Evolutionary conservation across 1,284 basidiomycete species (phyloP).

Genomic region (Cutaneotrichosporon dermatis): DNA sequence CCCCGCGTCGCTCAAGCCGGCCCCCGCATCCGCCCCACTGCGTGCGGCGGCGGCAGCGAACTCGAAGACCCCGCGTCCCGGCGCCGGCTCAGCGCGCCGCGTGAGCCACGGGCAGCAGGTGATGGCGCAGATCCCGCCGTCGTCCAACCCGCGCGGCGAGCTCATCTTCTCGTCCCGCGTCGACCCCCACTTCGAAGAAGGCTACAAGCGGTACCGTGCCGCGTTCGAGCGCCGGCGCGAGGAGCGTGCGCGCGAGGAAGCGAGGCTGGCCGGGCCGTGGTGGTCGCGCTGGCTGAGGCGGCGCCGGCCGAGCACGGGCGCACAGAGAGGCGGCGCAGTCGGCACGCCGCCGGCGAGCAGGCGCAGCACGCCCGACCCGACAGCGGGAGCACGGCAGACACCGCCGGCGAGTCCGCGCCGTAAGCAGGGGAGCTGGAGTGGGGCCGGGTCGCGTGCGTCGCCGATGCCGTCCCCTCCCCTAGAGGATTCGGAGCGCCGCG

Average conservation of each 20-base stretch:
- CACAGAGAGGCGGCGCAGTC: too few species aligned
- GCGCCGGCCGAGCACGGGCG: not conserved
- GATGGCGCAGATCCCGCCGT: conserved; percentile 80
- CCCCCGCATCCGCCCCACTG: conserved; percentile 40
- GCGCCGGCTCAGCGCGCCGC: too few species aligned
- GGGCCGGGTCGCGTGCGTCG: not conserved
- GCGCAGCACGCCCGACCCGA: conserved; percentile 6
- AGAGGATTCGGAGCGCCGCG: not conserved
- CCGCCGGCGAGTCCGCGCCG: too few species aligned
- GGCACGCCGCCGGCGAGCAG: not conserved
- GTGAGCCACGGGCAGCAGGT: conserved; percentile 31
- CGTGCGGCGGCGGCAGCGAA: conserved; percentile 8
- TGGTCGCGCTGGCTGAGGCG: conserved; percentile 5
- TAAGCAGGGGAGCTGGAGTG: too few species aligned
- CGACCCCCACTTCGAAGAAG: conserved; percentile 73
- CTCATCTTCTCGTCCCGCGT: conserved; percentile 91
- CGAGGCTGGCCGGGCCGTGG: conserved; percentile 18
- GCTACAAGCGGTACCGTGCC: conserved; percentile 85
- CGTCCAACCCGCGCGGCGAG: conserved; percentile 86
- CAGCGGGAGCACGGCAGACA: too few species aligned
- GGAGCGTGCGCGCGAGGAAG: conserved; percentile 53
- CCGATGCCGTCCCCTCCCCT: not conserved
- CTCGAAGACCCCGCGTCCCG: too few species aligned
- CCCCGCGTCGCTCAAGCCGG: conserved; percentile 60
- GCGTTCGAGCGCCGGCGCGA: conserved; percentile 81